Evolutionary conservation across 2,329 filamentous ascomycete genomes (phyloP), one percentile per base, ranked within the genome.

Genomic region (Clonostachys rosea): DNA sequence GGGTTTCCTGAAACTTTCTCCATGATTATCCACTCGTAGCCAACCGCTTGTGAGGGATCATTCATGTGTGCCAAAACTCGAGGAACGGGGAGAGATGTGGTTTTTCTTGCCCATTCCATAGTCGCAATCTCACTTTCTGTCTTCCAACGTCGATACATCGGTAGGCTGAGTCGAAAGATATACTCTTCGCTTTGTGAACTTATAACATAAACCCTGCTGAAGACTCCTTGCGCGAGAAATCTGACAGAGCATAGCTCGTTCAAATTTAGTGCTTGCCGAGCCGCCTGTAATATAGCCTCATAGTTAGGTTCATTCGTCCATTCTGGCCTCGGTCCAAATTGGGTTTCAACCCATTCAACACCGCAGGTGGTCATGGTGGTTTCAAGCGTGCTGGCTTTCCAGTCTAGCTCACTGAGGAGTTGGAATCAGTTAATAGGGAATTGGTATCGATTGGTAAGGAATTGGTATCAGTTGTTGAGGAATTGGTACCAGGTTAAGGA

Each of bases 221-320:
- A 39, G 17, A 10, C 10, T 8, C 17, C 17, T 39, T 39, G 36
- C 6, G 36, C 12, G 3, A 39, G 36, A 18, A 39, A n/a, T 14
- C 17, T 18, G 11, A 73, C 74, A 42, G 20, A 42, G 16, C 40
- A 42, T 10, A 30, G 24, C 24, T 30, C 24, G 9, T 30, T 30
- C 24, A 10, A 30, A 6, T 10, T 30, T 10, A 30, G 6, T 10
- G 24, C 24, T 10, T 30, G 24, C 9, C 9, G 24, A 30, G 24
- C 24, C 24, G 24, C 24, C 24, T 30, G 24, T 6, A 30, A 30
- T 30, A 30, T 30, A 3, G 24, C 24, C 8, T 30, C 24, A 10
- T 30, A 9, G 24, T 30, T 9, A 30, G 24, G 24, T 10, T 10
- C 9, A 10, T 30, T 30, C 24, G 24, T 30, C 24, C 24, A 30